These are phyloP conservation scores for Grosmannia penicillata DNA, from an alignment of 2,329 filamentous ascomycete species.

Conservation along the genomic window DNA sequence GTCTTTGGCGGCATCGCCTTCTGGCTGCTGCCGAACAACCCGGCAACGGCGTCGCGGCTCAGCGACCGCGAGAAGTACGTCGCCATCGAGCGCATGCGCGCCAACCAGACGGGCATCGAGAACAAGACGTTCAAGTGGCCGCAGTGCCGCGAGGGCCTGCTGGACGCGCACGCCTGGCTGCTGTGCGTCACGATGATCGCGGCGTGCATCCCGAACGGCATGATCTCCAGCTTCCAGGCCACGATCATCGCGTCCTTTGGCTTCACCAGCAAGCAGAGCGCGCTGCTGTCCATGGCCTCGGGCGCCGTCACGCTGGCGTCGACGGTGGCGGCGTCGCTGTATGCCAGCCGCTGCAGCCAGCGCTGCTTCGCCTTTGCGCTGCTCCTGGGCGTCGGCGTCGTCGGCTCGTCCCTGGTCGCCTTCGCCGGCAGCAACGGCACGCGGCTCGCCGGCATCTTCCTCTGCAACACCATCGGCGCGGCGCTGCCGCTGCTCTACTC, in stretches of 20 bases:
- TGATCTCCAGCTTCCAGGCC: constrained; percentile 7
- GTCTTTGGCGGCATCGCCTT: constrained; percentile 15
- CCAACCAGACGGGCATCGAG: constrained; percentile 20
- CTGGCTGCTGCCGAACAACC: constrained; percentile 20
- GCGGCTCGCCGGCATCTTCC: constrained; percentile 31
- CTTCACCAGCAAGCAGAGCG: constrained; percentile 10
- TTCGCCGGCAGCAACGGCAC: constrained; percentile 31
- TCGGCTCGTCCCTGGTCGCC: constrained; percentile 33
- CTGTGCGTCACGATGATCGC: constrained; percentile 9
- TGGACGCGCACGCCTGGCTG: constrained; percentile 8
- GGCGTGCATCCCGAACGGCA: constrained; percentile 8
- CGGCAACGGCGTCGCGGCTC: constrained; percentile 24
- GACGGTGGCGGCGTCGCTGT: neutral
- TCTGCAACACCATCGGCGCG: constrained; percentile 31
- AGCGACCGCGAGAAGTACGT: constrained; percentile 21
- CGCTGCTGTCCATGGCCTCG: constrained; percentile 21
- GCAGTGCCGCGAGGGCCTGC: constrained; percentile 3
- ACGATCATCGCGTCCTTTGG: constrained; percentile 10
- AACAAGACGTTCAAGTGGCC: constrained; percentile 2
- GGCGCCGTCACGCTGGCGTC: constrained; percentile 16
- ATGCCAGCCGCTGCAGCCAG: neutral
- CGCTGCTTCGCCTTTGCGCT: constrained; percentile 24
- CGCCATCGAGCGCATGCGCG: constrained; percentile 16
- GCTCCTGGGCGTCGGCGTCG: constrained; percentile 27
- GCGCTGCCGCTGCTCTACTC: constrained; percentile 26